phyloP scores from a whole-genome alignment of 805 yeast genomes.

The Saccharomycopsis fodiens region DNA sequence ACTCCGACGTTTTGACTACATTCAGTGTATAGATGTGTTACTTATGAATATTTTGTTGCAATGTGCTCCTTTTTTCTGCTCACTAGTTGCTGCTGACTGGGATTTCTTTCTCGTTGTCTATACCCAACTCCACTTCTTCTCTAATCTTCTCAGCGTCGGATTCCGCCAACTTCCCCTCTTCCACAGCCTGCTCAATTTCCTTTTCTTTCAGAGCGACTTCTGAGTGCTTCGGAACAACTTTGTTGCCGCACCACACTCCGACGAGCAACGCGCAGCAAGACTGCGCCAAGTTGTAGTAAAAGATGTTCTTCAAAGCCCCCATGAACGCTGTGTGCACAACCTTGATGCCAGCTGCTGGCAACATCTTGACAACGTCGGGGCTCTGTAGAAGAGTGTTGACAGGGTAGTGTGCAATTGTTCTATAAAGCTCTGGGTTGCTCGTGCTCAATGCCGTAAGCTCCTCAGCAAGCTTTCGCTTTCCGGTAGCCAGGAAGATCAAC shows the following conservation, averaged over 20 bases:
- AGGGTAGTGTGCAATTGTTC: background rate
- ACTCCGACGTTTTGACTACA: no score
- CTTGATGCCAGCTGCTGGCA: background rate
- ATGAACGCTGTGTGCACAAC: background rate
- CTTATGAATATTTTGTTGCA: no score
- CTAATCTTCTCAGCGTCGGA: no score
- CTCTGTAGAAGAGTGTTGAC: background rate
- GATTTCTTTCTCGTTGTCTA: no score
- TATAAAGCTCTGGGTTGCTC: background rate
- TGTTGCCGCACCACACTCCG: background rate
- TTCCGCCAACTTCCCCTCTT: no score
- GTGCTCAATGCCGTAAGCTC: background rate
- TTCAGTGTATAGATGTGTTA: no score
- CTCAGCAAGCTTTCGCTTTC: background rate
- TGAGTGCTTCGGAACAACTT: background rate
- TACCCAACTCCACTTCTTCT: no score
- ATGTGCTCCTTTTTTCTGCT: no score
- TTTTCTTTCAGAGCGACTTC: background rate
- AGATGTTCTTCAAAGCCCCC: background rate
- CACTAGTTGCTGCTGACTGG: no score
- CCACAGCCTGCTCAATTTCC: background rate
- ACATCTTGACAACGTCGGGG: background rate
- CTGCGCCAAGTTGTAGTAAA: background rate
- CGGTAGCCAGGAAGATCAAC: background rate
- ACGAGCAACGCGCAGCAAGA: background rate